A percentile compares a stretch with the other conserved stretches of the same genome.
Conservation (phyloP, 305 asterid species). For the Solanum aculeatissimum region DNA sequence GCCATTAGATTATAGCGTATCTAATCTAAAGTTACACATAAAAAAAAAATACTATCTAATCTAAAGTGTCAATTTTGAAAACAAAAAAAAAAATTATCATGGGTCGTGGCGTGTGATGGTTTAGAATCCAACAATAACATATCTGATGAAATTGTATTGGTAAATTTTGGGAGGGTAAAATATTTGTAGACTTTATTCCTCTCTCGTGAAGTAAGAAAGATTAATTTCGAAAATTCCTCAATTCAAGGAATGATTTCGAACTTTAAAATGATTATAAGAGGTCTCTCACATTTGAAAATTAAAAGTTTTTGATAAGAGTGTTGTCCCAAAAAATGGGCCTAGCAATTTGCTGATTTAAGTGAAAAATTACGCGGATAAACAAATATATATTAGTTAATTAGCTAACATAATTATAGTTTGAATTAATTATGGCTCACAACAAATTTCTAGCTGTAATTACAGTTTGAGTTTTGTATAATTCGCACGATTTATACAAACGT, state of each 20-base stretch:
- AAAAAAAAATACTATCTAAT: not conserved
- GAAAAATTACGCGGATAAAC: too few relatives aligned
- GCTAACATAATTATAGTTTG: too few relatives aligned
- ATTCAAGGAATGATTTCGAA: rapidly evolving
- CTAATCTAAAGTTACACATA: not conserved
- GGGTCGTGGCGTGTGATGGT: not conserved
- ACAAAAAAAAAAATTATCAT: not conserved
- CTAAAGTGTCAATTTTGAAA: not conserved
- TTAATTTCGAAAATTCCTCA: not conserved
- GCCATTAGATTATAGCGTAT: not conserved
- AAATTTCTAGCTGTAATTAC: too few relatives aligned
- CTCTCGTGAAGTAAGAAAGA: too few relatives aligned
- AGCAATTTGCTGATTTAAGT: not conserved
- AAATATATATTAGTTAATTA: too few relatives aligned
- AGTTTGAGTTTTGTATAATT: too few relatives aligned
- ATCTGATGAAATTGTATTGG: rapidly evolving
- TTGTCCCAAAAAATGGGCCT: not conserved
- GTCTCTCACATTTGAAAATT: not conserved
- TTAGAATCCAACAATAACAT: not conserved
- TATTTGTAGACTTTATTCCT: not conserved
- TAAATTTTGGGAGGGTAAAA: rapidly evolving
- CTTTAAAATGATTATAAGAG: not conserved
- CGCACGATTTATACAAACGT: too few relatives aligned
- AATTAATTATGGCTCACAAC: too few relatives aligned
- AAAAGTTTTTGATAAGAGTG: not conserved